Evolutionary conservation across 2,329 filamentous ascomycete genomes (phyloP).

Genomic region (Arthroderma sp.): DNA sequence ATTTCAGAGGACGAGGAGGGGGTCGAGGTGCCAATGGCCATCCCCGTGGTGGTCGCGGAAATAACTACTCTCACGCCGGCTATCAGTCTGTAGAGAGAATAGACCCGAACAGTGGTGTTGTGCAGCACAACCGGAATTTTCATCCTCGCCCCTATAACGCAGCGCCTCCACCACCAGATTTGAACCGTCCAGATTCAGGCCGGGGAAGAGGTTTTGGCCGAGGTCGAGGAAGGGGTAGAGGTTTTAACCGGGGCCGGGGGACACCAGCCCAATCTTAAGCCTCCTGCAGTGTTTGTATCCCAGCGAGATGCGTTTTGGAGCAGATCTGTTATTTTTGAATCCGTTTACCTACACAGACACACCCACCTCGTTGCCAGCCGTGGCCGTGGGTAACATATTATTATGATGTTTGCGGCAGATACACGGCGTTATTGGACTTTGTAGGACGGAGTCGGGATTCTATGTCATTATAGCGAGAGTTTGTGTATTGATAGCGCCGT

Average conservation of each 20-base stretch:
- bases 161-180: conserved; percentile 30
- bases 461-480: too few relatives aligned
- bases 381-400: too few relatives aligned
- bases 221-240: conserved; percentile 9
- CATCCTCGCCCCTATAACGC: conserved; percentile 35
- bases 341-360: too few relatives aligned
- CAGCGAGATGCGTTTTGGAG: not conserved
- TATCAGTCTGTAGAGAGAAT: conserved; percentile 29
- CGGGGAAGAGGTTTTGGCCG: conserved; percentile 10
- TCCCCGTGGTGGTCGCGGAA: conserved; percentile 6
- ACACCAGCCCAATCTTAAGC: not conserved
- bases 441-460: too few relatives aligned
- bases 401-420: too few relatives aligned
- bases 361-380: too few relatives aligned
- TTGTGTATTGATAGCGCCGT: too few relatives aligned
- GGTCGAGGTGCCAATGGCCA: not conserved
- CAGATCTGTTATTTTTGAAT: too few relatives aligned
- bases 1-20: conserved; percentile 1
- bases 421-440: too few relatives aligned
- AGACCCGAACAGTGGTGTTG: conserved; percentile 36
- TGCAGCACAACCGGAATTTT: conserved; percentile 41
- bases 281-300: not conserved
- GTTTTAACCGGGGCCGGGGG: not conserved
- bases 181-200: conserved; percentile 18
- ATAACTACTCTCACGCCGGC: conserved; percentile 12